These are phyloP conservation scores for Arachis monticola DNA, from an alignment of 331 rosid genomes.

Conservation along the genomic window DNA sequence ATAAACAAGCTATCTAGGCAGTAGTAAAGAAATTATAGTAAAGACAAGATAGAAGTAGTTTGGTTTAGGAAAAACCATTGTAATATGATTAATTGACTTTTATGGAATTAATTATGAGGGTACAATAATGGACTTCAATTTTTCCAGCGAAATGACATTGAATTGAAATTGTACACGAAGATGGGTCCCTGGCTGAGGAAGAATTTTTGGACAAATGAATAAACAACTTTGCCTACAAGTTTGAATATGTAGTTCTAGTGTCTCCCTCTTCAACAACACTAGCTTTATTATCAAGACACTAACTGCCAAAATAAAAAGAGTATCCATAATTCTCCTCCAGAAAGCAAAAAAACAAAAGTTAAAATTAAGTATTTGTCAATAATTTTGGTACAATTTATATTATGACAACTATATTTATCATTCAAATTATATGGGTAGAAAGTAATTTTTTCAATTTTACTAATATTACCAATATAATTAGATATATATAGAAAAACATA, in stretches of 20 bases:
- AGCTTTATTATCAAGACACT: slow-evolving; percentile 51
- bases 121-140: slow-evolving; percentile 22
- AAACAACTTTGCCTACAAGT: slow-evolving; percentile 57
- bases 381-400: no score
- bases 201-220: slow-evolving; percentile 57
- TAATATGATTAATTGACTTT: slow-evolving; percentile 5
- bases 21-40: no score
- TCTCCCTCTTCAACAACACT: slow-evolving; percentile 69
- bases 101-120: slow-evolving; percentile 5
- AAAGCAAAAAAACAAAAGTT: background rate
- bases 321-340: slow-evolving; percentile 6
- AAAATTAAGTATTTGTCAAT: background rate
- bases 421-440: no score
- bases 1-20: background rate
- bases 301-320: slow-evolving; percentile 48
- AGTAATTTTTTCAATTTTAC: no score
- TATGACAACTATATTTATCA: no score
- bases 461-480: no score
- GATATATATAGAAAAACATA: no score
- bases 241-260: slow-evolving; percentile 55
- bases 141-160: slow-evolving; percentile 17
- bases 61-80: background rate
- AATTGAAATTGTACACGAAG: slow-evolving; percentile 33
- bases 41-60: no score
- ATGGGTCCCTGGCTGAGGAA: slow-evolving; percentile 55